Evolutionary conservation across 116 monocot species (phyloP), one percentile per base, ranked within the genome.

Genomic region (Trichopus zeylanicus): DNA sequence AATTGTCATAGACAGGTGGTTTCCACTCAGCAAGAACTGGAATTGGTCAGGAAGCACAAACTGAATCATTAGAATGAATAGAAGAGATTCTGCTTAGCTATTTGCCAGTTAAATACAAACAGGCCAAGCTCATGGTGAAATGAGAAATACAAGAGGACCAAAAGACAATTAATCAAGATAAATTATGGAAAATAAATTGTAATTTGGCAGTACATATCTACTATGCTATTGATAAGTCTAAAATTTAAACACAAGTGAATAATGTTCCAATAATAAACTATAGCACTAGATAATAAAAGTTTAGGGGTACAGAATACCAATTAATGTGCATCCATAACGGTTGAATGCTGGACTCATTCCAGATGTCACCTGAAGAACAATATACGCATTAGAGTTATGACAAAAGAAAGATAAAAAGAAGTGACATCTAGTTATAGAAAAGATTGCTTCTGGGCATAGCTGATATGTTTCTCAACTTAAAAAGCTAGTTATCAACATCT

Each of bases 11-110:
- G 20, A 95, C 95, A 34, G 95, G 86, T 31, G 86, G 95, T 68
- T 95, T 95, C 95, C 95, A 95, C 64, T 95, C 95, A 72, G 95
- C 95, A 71, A 95, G 95, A 51, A 95, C 95, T 95, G 69, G 53
- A 20, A 68, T 63, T 51, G 4, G 4, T 28, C 3, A 21, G 46
- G 46, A 31, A 46, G 55, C 20, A 35, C 3, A 42, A 33, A 51
- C 1, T 29, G 20, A 46, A 15, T 21, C 59, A 59, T 31, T 31
- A 51, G 51, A 48, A 42, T 42, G 42, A 42, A 0, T 18, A 42
- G 42, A 42, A 42, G 42, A 42, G n/a, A n/a, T n/a, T n/a, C n/a
- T n/a, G n/a, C n/a, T n/a, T n/a, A n/a, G n/a, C n/a, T n/a, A n/a
- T n/a, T n/a, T n/a, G n/a, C n/a, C n/a, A n/a, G n/a, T n/a, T n/a